Evolutionary conservation across 2,329 filamentous ascomycete genomes (phyloP), one percentile per base, ranked within the genome.

Genomic region (Bimuria novae-zelandiae): DNA sequence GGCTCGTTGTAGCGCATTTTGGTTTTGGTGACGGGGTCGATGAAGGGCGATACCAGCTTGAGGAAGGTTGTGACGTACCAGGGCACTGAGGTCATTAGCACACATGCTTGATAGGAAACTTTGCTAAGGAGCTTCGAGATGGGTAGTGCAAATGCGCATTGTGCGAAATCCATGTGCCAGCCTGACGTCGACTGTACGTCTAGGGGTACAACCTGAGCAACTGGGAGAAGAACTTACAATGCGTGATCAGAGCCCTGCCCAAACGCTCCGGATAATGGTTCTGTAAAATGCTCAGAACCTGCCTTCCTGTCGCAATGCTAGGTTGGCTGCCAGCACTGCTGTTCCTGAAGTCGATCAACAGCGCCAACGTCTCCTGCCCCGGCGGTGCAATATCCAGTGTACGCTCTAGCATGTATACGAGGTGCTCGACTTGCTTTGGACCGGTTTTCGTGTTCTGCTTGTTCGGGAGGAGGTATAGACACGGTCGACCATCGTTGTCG

Each of bases 1-100:
- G 95, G 89, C 74, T 96, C 92, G 79, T 97, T 97, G 82, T 96
- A 97, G 79, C 94, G 95, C 78, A 99, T 87, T 81, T 99, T 99
- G 69, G 94, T 87, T 53, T 89, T 86, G 8, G 94, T 99, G 65
- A 92, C 79, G 7, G 94, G 94, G 75, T 99, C 94, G 76, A 99
- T 96, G 76, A 99, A 97, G 33, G 93, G 92, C 4, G 86, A 92
- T 76, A 99, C 92, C 65, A 97, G 79, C 76, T 96, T 97, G 82
- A 97, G 96, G 82, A 99, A 99, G 45, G 89, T 89, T 74, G 85
- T 88, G 56, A 97, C 90, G 59, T 96, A 83, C 86, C 90, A 97
- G 0, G 93, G 93, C 43, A 96, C 90, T 93, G 59, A 22, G 23
- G 22, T 7, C 3, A 25, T 17, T 41, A 50, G 39, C 7, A 27